A percentile compares a stretch with the other conserved stretches of the same genome.
Evolutionary conservation across 2,329 filamentous ascomycete genomes (phyloP).

Genomic region (Tothia fuscella): DNA sequence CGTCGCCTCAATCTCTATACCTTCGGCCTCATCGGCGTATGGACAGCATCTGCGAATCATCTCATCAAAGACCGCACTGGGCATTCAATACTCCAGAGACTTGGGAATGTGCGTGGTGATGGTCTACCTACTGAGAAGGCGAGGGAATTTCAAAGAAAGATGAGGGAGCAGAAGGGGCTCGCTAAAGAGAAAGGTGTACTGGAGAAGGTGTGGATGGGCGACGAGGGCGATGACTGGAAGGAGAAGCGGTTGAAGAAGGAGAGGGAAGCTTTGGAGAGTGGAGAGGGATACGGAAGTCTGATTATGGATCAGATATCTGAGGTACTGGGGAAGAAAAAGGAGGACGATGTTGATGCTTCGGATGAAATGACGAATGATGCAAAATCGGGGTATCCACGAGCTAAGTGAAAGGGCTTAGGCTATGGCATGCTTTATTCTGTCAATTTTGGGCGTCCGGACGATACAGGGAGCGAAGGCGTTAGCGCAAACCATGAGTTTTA

Average conservation of each 20-base stretch:
- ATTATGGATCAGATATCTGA: conserved; percentile 11
- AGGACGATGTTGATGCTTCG: neutral
- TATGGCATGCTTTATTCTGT: no score
- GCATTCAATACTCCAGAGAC: conserved; percentile 24
- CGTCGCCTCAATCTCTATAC: conserved; percentile 52
- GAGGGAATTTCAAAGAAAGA: conserved; percentile 19
- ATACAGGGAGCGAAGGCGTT: no score
- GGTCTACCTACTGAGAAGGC: conserved; percentile 27
- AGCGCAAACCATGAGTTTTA: no score
- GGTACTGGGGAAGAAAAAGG: conserved; percentile 7
- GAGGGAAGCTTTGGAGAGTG: conserved; percentile 7
- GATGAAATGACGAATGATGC: neutral
- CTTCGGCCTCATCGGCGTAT: conserved; percentile 37
- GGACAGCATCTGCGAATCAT: conserved; percentile 38
- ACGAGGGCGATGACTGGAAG: conserved; percentile 33
- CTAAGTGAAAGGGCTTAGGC: no score
- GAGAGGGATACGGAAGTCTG: conserved; percentile 30
- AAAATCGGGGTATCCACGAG: neutral
- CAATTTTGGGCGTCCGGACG: no score
- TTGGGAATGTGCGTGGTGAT: conserved; percentile 12
- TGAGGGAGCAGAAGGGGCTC: conserved; percentile 20
- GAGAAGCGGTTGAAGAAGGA: conserved; percentile 17
- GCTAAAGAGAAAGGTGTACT: conserved; percentile 17
- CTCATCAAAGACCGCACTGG: conserved; percentile 31
- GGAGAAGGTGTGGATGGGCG: conserved; percentile 27